phyloP scores from a whole-genome alignment of 306 rosid genomes.

The Canavalia gladiata region DNA sequence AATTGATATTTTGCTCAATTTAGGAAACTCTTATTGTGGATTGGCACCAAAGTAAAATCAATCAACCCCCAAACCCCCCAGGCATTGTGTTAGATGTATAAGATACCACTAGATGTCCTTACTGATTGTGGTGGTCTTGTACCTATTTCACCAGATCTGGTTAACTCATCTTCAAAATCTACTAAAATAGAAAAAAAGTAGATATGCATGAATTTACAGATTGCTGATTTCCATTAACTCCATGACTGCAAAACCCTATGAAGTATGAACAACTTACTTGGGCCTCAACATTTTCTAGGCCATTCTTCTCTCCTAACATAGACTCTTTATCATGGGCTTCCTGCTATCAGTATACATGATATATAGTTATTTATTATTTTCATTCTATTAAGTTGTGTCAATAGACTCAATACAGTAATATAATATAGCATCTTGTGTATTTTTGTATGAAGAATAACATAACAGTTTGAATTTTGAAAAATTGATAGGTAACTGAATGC shows the following conservation, averaged over 20 bases:
- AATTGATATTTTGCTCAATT: slow-evolving; percentile 24
- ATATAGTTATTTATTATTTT: not conserved
- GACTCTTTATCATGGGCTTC: too few species aligned
- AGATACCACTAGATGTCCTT: slow-evolving; percentile 21
- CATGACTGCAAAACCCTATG: not conserved
- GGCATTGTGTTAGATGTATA: slow-evolving; percentile 5
- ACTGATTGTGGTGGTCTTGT: slow-evolving; percentile 3
- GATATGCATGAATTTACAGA: slow-evolving; percentile 6
- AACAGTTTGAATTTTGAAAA: slow-evolving; percentile 20
- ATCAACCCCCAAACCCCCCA: not conserved
- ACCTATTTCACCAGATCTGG: not conserved
- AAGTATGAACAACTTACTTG: not conserved
- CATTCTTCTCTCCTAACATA: too few species aligned
- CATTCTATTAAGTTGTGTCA: not conserved
- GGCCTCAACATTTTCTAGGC: too few species aligned
- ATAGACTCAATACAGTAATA: slow-evolving; percentile 14
- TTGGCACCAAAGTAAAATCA: slow-evolving; percentile 5
- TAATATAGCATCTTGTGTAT: slow-evolving; percentile 28
- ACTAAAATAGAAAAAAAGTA: not conserved
- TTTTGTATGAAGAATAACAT: slow-evolving; percentile 10
- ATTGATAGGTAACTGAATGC: slow-evolving; percentile 38
- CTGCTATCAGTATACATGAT: not conserved
- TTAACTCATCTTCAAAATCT: slow-evolving; percentile 6
- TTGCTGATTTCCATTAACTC: slow-evolving; percentile 23
- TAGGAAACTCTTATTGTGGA: not conserved